Evolutionary conservation across 108 stramenopile species (phyloP), one percentile per base, ranked within the genome.

Genomic region (Craspedostauros australis): DNA sequence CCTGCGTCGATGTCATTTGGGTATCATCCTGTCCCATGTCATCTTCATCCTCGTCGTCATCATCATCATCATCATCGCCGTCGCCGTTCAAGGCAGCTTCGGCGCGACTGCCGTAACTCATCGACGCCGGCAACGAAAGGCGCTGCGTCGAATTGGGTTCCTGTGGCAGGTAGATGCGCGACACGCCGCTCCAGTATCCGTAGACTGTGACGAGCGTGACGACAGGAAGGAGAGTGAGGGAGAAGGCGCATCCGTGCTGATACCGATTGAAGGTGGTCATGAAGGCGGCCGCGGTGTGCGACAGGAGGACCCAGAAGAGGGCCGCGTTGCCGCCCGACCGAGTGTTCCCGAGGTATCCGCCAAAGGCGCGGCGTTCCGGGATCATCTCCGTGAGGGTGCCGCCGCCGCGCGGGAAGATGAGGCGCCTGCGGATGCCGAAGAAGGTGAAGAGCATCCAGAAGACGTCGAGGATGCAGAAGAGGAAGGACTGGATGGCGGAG

Each of bases 361-460:
- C 77, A 60, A 64, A 51, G 0, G 25, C 27, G 39, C 60, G 48
- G 14, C 49, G 32, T 28, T 38, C 29, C 12, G 53, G 58, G 27
- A 60, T 46, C 26, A 62, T 31, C 19, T 71, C 67, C 1, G 25
- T n/a, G 2, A 68, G 50, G 12, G 56, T 47, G 19, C 66, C 66
- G 7, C 50, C 53, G 23, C 72, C 72, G 31, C 64, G 69, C 22
- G 47, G 60, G 37, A 71, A 76, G 19, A 77, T 68, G 21, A 70
- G 39, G 25, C 82, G 72, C 66, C 86, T 62, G 37, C 90, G 64
- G 75, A 91, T 82, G 1, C 90, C 90, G 52, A 73, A 91, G 47
- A 91, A 91, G 3, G 78, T 77, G 30, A 82, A 71, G 51, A 79
- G 67, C 86, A 91, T 91, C 80, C 78, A 87, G 50, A 91, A 58